Conservation (phyloP, 306 rosid genomes). For the Rosa multiflora region DNA sequence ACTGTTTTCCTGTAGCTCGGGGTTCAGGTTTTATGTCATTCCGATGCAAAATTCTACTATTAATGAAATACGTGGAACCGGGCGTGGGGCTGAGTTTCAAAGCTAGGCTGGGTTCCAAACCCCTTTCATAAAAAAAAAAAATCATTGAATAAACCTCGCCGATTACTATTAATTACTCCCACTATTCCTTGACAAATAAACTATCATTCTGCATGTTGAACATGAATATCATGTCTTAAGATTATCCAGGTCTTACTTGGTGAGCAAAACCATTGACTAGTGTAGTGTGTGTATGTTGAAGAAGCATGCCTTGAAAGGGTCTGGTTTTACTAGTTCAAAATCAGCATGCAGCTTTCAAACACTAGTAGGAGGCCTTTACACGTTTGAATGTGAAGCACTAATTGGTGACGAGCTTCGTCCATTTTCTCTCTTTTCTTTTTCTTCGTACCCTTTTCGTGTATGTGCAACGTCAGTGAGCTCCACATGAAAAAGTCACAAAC, state of each 20-base stretch:
- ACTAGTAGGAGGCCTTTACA: neutral
- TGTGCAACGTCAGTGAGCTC: conserved; percentile 1
- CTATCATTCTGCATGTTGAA: neutral
- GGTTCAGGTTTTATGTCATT: too few species aligned
- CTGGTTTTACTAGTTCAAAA: conserved; percentile 13
- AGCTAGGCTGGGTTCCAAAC: too few species aligned
- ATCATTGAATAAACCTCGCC: neutral
- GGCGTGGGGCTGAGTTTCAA: too few species aligned
- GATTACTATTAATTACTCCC: neutral
- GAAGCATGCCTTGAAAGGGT: neutral
- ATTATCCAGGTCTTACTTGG: conserved; percentile 13
- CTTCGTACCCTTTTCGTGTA: neutral
- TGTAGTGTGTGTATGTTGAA: neutral
- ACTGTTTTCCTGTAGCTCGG: too few species aligned
- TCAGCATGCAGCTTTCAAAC: neutral
- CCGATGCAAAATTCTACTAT: too few species aligned
- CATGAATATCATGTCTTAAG: neutral
- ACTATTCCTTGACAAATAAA: neutral
- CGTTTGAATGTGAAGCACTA: conserved; percentile 6
- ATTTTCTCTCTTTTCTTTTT: neutral
- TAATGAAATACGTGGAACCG: too few species aligned
- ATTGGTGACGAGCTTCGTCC: neutral
- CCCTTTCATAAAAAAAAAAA: too few species aligned
- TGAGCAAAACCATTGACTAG: conserved; percentile 18
- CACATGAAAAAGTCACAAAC: neutral